Conservation (phyloP, 805 yeast species). For the Ogataea pini region DNA sequence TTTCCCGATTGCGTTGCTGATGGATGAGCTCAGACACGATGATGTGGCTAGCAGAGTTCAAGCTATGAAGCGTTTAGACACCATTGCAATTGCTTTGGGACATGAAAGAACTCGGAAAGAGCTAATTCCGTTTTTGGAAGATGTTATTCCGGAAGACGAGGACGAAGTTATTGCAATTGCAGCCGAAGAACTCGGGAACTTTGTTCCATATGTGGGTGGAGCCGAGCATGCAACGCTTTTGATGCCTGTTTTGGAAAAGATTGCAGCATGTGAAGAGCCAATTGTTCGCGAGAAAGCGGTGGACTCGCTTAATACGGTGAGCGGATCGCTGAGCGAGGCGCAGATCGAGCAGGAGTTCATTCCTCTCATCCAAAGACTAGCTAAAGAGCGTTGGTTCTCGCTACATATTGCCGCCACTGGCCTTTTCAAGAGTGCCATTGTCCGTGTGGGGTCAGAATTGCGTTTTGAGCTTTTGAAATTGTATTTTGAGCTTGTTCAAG, state of each 20-base stretch:
- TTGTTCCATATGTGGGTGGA: conserved; percentile 91
- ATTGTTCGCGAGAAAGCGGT: conserved; percentile 94
- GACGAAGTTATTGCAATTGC: conserved; percentile 95
- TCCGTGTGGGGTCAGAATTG: conserved; percentile 53
- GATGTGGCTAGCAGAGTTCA: conserved; percentile 91
- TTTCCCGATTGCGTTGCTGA: conserved; percentile 90
- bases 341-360: conserved; percentile 69
- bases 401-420: conserved; percentile 91
- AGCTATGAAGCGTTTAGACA: conserved; percentile 92
- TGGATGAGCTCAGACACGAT: conserved; percentile 94
- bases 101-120: conserved; percentile 90
- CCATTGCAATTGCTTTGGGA: conserved; percentile 93
- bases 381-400: conserved; percentile 93
- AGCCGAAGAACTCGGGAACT: conserved; percentile 86
- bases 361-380: conserved; percentile 73
- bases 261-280: conserved; percentile 94
- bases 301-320: conserved; percentile 73
- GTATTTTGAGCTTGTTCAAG: conserved; percentile 72
- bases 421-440: conserved; percentile 68
- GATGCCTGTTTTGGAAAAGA: conserved; percentile 71
- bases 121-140: conserved; percentile 84
- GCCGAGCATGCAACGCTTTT: conserved; percentile 57
- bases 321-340: conserved; percentile 57
- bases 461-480: conserved; percentile 65
- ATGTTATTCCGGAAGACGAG: conserved; percentile 93